phyloP scores from a whole-genome alignment of 2,329 filamentous ascomycete genomes.

The Venturia nashicola region DNA sequence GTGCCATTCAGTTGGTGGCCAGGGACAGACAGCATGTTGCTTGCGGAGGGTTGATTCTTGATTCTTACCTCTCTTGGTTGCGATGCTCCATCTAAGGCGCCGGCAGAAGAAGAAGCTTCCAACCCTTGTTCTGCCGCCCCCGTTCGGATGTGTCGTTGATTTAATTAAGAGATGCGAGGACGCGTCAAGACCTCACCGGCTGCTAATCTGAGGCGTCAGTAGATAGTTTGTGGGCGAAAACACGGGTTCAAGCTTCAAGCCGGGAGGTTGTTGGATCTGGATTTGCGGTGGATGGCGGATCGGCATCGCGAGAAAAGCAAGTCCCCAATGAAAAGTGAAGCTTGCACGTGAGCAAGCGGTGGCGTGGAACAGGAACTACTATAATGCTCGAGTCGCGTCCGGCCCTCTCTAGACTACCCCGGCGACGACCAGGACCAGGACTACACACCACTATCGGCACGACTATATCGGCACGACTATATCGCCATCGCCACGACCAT shows the following conservation, averaged over 20 bases:
- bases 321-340: neutral
- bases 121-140: constrained; percentile 1
- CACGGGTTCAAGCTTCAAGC: too few relatives aligned
- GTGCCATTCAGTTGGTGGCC: neutral
- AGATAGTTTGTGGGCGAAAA: too few relatives aligned
- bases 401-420: too few relatives aligned
- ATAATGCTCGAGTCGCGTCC: too few relatives aligned
- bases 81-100: neutral
- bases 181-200: neutral
- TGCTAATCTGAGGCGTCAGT: too few relatives aligned
- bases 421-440: too few relatives aligned
- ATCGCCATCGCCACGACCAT: too few relatives aligned
- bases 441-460: too few relatives aligned
- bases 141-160: neutral
- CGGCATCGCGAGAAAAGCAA: neutral
- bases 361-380: neutral
- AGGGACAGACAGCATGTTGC: neutral
- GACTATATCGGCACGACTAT: too few relatives aligned
- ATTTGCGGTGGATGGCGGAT: too few relatives aligned
- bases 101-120: neutral
- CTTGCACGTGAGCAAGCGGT: neutral
- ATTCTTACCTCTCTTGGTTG: neutral
- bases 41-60: neutral
- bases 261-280: too few relatives aligned
- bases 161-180: neutral